Evolutionary conservation across 2,329 filamentous ascomycete genomes (phyloP), one percentile per base, ranked within the genome.

Genomic region (Aspergillus fumigatiaffinis): DNA sequence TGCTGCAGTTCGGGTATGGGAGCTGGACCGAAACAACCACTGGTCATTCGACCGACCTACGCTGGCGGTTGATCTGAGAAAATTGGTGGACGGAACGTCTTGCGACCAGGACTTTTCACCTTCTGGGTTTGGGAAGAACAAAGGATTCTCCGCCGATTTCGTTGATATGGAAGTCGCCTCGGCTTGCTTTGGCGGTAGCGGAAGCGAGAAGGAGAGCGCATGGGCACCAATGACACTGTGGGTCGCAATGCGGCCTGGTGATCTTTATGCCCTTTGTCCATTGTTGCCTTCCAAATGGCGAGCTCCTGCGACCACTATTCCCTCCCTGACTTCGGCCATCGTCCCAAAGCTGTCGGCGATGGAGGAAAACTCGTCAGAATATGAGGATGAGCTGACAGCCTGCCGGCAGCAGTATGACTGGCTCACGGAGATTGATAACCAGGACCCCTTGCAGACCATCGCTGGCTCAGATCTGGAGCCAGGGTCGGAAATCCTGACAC

Each of bases 181-280:
- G 1, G 92, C 92, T 52, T 90, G 87, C 71, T 99, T 99, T 76
- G 93, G 92, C 14, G 92, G 92, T 26, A 78, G 72, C 52, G 84
- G 82, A 9, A 77, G 73, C 55, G 79, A 82, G 54, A 82, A 81
- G 41, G 83, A 87, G 62, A 80, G 85, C 66, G 83, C 83, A 1
- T 99, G 94, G 94, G 90, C 92, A 7, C 86, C 92, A 9, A 97
- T 97, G 90, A 97, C 94, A 0, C 80, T 99, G 10, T 99, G 93
- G 91, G 79, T 97, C 52, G 92, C 92, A n/a, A 99, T 97, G 89
- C 86, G 86, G 41, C 89, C 91, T 58, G 94, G 94, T 3, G 92
- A 97, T 69, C 84, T 97, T 5, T 99, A 99, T 69, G 92, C 93
- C 1, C 79, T 99, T 8, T 97, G 92, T 70, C 94, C 94, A 1